Percentiles rank a stretch among this genome's conserved stretches.
Conservation (phyloP, 129 eudicot genomes). For the Rutidosis leptorrhynchoides region DNA sequence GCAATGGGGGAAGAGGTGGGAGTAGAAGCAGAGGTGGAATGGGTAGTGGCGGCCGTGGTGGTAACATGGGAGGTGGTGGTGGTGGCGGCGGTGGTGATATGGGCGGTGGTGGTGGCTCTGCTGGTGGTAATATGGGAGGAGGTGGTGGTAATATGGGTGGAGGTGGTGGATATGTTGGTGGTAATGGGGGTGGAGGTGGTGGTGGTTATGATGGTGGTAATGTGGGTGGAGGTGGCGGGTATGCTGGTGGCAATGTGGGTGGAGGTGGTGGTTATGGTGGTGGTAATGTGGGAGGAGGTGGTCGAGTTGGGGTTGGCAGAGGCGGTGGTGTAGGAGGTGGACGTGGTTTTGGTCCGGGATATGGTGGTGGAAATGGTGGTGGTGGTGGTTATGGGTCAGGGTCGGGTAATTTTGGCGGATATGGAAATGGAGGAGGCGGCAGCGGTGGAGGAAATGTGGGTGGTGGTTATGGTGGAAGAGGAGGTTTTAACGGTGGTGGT, state of each 20-base stretch:
- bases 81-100: conserved; percentile 27
- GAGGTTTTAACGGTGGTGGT: conserved; percentile 28
- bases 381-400: conserved; percentile 33
- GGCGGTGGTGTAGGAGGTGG: conserved; percentile 10
- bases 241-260: conserved; percentile 12
- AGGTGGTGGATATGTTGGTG: conserved; percentile 28
- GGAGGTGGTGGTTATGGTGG: conserved; percentile 21
- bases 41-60: conserved; percentile 26
- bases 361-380: conserved; percentile 22
- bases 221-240: conserved; percentile 24
- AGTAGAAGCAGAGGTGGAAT: conserved; percentile 22
- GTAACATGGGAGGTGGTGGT: conserved; percentile 12
- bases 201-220: conserved; percentile 17
- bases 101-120: conserved; percentile 25
- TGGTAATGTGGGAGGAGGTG: conserved; percentile 21
- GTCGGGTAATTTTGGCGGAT: conserved; percentile 38
- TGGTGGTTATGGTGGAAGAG: conserved; percentile 34
- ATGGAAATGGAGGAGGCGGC: conserved; percentile 30
- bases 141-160: conserved; percentile 27
- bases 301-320: conserved; percentile 11
- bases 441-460: conserved; percentile 26
- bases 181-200: conserved; percentile 14
- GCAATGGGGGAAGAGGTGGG: conserved; percentile 28
- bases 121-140: conserved; percentile 25
- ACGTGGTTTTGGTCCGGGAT: conserved; percentile 24